phyloP scores from a whole-genome alignment of 345 rosid genomes.

The Tarenaya hassleriana region DNA sequence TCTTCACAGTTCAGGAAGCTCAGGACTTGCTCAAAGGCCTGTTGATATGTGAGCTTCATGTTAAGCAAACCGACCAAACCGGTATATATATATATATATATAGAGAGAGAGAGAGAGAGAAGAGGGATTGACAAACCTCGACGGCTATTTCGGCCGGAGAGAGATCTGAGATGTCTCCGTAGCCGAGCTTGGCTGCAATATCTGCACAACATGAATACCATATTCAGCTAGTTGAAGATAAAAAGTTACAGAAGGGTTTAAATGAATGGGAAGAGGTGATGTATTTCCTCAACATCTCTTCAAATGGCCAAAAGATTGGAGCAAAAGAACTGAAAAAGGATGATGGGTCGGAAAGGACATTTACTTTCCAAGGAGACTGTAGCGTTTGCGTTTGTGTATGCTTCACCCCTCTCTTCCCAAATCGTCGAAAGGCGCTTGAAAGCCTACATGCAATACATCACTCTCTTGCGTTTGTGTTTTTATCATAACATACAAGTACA shows the following conservation, averaged over 20 bases:
- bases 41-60: slow-evolving; percentile 3
- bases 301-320: too few relatives aligned
- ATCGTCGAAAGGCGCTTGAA: slow-evolving; percentile 60
- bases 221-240: too few relatives aligned
- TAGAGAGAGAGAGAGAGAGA: too few relatives aligned
- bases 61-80: slow-evolving; percentile 11
- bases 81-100: background rate
- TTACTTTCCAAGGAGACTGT: slow-evolving; percentile 80
- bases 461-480: too few relatives aligned
- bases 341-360: slow-evolving; percentile 17
- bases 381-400: slow-evolving; percentile 71
- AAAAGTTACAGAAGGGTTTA: too few relatives aligned
- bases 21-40: slow-evolving; percentile 28
- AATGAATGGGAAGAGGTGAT: too few relatives aligned
- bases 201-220: slow-evolving; percentile 32
- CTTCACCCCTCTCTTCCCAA: slow-evolving; percentile 59
- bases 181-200: slow-evolving; percentile 70
- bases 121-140: slow-evolving; percentile 41
- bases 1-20: slow-evolving; percentile 33
- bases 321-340: background rate
- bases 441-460: slow-evolving; percentile 47
- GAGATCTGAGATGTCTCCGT: slow-evolving; percentile 50
- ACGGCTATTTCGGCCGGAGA: slow-evolving; percentile 72
- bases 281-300: too few relatives aligned
- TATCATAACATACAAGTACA: too few relatives aligned